Conservation (phyloP, 352 stramenopile species). For the Globisporangium ultimum region DNA sequence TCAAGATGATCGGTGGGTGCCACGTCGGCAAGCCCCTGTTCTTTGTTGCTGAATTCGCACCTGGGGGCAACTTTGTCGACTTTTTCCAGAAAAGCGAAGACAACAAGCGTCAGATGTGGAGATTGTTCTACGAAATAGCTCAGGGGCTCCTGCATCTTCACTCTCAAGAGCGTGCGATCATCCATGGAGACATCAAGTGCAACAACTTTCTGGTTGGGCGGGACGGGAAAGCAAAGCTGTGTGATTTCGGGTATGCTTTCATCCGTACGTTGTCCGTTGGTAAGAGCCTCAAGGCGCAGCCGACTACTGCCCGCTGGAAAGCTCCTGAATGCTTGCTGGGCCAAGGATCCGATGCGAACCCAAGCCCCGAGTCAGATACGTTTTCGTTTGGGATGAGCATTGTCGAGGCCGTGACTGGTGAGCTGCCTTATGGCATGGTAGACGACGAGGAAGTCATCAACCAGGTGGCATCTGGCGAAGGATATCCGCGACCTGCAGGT, state of each 20-base stretch:
- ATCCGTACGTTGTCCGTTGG: constrained; percentile 17
- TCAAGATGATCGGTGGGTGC: constrained; percentile 36
- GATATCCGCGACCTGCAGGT: neutral
- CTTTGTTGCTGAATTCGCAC: constrained; percentile 7
- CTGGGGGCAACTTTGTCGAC: neutral
- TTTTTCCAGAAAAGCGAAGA: neutral
- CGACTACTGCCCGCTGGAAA: constrained; percentile 27
- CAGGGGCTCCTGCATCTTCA: constrained; percentile 77
- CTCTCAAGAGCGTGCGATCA: constrained; percentile 31
- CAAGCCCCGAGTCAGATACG: neutral
- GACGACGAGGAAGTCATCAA: constrained; percentile 13
- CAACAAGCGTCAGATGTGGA: no score
- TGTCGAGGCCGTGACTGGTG: constrained; percentile 18
- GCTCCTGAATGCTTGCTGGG: constrained; percentile 30
- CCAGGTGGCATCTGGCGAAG: neutral
- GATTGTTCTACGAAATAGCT: constrained; percentile 34
- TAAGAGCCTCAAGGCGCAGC: constrained; percentile 19
- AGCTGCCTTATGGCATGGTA: constrained; percentile 15
- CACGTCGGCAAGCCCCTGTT: constrained; percentile 29
- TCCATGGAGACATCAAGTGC: no score
- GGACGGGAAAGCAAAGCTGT: constrained; percentile 28
- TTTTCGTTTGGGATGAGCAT: constrained; percentile 25
- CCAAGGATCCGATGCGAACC: constrained; percentile 2
- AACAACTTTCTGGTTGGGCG: constrained; percentile 72
- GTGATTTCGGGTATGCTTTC: constrained; percentile 36